Conservation (phyloP, 345 rosid species). For the Cardamine resedifolia region DNA sequence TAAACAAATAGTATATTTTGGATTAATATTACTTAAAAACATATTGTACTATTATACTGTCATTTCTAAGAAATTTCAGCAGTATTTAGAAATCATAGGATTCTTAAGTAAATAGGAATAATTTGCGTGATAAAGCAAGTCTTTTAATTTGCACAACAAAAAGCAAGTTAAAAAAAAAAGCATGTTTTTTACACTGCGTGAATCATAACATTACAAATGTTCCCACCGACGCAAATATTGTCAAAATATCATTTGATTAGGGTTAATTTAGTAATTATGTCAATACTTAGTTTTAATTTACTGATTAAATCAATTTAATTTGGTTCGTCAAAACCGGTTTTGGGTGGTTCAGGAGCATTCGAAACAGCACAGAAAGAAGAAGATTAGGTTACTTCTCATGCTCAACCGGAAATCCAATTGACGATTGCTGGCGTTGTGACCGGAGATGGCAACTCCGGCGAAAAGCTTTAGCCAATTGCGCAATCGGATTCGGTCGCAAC, state of each 20-base stretch:
- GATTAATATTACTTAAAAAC: not conserved
- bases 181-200: not conserved
- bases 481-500: constrained; percentile 76
- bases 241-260: not conserved
- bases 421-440: constrained; percentile 91
- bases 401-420: constrained; percentile 75
- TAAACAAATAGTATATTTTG: not conserved
- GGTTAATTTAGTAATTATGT: not conserved
- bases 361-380: constrained; percentile 74
- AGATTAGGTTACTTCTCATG: constrained; percentile 60
- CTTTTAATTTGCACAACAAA: not conserved
- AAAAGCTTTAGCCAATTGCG: constrained; percentile 61
- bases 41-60: not conserved
- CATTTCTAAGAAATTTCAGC: not conserved
- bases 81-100: not conserved
- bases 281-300: not conserved
- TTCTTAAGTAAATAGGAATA: not conserved
- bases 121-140: not conserved
- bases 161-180: not conserved
- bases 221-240: constrained; percentile 29
- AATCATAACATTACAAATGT: not conserved
- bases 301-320: not conserved
- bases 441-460: constrained; percentile 53
- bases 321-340: constrained; percentile 12
- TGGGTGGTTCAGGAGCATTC: constrained; percentile 52